Conservation (phyloP, 2,329 filamentous ascomycete species). For the Boeremia lycopersici region DNA sequence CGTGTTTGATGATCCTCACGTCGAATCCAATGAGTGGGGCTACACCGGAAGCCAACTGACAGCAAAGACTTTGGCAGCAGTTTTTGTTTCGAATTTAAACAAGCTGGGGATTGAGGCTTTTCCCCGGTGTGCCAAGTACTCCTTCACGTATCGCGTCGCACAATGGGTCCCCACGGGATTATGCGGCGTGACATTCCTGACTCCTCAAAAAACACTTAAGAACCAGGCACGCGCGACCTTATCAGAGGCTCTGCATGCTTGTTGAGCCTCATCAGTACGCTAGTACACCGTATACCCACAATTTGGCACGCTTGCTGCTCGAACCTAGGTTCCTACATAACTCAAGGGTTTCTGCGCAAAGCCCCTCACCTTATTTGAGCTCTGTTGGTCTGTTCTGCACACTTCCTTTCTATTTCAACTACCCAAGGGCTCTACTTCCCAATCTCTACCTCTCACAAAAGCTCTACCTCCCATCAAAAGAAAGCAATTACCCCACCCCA, state of each 20-base stretch:
- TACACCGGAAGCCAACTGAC: neutral
- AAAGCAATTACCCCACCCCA: neutral
- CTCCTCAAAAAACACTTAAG: neutral
- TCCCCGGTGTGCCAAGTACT: constrained; percentile 5
- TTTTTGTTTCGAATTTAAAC: neutral
- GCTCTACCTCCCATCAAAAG: neutral
- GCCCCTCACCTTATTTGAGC: constrained; percentile 3
- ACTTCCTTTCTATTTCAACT: neutral
- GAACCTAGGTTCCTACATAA: constrained; percentile 5
- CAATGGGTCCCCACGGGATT: constrained; percentile 12
- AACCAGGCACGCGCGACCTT: constrained; percentile 2
- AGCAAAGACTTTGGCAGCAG: neutral
- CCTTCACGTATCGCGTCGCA: constrained; percentile 10
- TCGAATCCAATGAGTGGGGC: neutral
- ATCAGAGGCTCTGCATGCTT: constrained; percentile 15
- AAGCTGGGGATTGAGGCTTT: neutral
- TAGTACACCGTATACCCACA: constrained; percentile 18
- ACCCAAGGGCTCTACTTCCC: neutral
- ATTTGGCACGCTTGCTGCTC: constrained; percentile 9
- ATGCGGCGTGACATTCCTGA: neutral
- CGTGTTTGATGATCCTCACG: neutral
- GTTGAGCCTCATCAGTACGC: constrained; percentile 18
- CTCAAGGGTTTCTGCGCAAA: constrained; percentile 7
- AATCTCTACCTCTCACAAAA: no score
- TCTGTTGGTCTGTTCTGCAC: neutral